These are phyloP conservation scores for Wickerhamomyces ciferrii DNA, from an alignment of 805 yeast genomes.

Conservation along the genomic window DNA sequence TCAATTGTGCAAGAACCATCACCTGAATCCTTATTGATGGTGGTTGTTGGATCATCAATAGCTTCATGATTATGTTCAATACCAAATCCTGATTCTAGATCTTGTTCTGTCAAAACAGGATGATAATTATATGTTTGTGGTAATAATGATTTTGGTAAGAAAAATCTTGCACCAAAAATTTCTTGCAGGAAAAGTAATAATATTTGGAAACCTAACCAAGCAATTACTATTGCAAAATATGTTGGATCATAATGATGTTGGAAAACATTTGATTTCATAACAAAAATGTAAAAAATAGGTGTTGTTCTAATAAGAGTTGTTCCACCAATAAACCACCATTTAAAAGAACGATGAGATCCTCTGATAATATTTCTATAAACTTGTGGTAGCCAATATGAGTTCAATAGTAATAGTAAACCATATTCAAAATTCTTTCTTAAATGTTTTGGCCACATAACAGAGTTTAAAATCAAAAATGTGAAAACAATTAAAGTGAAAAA, in stretches of 20 bases:
- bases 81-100: conserved; percentile 59
- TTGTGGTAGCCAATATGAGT: conserved; percentile 88
- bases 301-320: conserved; percentile 54
- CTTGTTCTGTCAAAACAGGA: conserved; percentile 52
- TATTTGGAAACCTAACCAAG: conserved; percentile 63
- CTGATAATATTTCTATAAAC: conserved; percentile 69
- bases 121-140: conserved; percentile 88
- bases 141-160: conserved; percentile 65
- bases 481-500: conserved; percentile 48
- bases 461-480: conserved; percentile 51
- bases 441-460: conserved; percentile 57
- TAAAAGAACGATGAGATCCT: conserved; percentile 61
- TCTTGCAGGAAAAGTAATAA: conserved; percentile 56
- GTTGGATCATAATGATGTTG: conserved; percentile 59
- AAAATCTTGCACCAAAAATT: conserved; percentile 73
- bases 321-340: conserved; percentile 73
- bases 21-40: conserved; percentile 25
- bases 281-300: conserved; percentile 63
- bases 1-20: conserved; percentile 49
- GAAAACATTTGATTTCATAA: conserved; percentile 52
- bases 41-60: conserved; percentile 17
- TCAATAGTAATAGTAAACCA: conserved; percentile 41
- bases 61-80: conserved; percentile 39
- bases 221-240: conserved; percentile 38
- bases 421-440: conserved; percentile 56